phyloP scores from a whole-genome alignment of 2,329 filamentous ascomycete genomes.

The Ceratocystis ficicola region DNA sequence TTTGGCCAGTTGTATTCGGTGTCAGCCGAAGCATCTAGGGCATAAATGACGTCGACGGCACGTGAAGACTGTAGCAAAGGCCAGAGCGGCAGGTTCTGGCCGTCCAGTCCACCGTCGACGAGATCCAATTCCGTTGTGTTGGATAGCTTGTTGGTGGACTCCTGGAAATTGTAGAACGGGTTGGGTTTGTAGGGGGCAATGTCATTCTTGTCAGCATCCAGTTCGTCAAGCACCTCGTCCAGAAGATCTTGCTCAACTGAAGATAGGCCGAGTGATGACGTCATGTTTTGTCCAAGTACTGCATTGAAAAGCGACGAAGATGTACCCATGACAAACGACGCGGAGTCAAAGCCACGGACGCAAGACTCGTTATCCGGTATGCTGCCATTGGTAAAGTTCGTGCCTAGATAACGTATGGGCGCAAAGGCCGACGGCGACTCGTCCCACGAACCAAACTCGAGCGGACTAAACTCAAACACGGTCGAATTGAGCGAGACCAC shows the following conservation, averaged over 20 bases:
- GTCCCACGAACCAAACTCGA: conserved; percentile 55
- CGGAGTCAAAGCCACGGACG: conserved; percentile 60
- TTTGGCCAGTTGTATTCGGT: conserved; percentile 47
- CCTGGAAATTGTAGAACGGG: conserved; percentile 44
- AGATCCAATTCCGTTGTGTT: conserved; percentile 49
- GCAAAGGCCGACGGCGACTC: conserved; percentile 47
- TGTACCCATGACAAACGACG: conserved; percentile 70
- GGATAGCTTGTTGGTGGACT: conserved; percentile 33
- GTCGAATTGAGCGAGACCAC: conserved; percentile 44
- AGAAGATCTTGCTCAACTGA: conserved; percentile 32
- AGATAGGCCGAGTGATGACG: conserved; percentile 22
- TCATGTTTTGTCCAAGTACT: conserved; percentile 43
- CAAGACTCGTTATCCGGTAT: conserved; percentile 36
- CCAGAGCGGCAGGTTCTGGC: conserved; percentile 68
- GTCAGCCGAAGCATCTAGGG: conserved; percentile 53
- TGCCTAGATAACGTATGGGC: conserved; percentile 48
- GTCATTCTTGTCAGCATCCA: conserved; percentile 55
- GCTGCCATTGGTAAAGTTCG: conserved; percentile 42
- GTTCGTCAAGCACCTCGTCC: conserved; percentile 38
- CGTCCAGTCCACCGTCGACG: conserved; percentile 69
- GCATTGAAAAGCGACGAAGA: conserved; percentile 73
- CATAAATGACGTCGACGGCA: conserved; percentile 50
- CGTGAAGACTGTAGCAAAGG: conserved; percentile 42
- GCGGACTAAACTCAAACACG: conserved; percentile 53
- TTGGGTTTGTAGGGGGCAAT: conserved; percentile 60